Percentiles rank a stretch among this genome's conserved stretches.
Conservation (phyloP, 176 grass and related monocot species). For the Avena sativa region DNA sequence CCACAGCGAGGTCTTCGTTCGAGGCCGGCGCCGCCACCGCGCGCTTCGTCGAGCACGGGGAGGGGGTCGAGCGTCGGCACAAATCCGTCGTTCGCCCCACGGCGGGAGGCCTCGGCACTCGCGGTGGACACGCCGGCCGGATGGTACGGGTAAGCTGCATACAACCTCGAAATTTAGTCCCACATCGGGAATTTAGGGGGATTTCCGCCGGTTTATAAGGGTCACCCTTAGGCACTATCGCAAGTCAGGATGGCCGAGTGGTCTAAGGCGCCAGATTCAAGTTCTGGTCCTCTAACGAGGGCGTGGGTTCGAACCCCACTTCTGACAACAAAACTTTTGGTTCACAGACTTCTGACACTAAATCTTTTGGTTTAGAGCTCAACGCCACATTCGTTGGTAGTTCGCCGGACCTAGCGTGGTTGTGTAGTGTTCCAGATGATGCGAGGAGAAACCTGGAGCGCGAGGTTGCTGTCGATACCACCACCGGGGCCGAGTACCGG, state of each 20-base stretch:
- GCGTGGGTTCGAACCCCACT: constrained; percentile 88
- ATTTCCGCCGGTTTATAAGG: not conserved
- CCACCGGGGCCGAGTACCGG: no score
- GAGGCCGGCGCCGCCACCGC: not conserved
- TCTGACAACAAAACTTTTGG: constrained; percentile 9
- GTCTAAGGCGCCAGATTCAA: constrained; percentile 47
- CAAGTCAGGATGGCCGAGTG: no score
- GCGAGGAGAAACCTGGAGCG: no score
- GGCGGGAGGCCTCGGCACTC: not conserved
- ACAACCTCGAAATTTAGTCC: not conserved
- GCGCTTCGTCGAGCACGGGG: not conserved
- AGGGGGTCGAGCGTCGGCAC: not conserved
- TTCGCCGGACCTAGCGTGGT: no score
- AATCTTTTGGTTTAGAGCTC: not conserved
- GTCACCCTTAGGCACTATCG: no score
- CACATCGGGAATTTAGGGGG: not conserved
- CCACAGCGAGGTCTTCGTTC: not conserved
- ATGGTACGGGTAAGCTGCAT: not conserved
- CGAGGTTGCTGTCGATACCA: no score
- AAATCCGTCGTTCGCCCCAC: not conserved
- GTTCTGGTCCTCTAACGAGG: constrained; percentile 72
- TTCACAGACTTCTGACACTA: not conserved
- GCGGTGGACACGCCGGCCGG: not conserved
- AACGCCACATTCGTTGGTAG: no score
- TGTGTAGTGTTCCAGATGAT: no score